Evolutionary conservation across 2,329 filamentous ascomycete genomes (phyloP), one percentile per base, ranked within the genome.

Genomic region (Ophiostoma quercus): DNA sequence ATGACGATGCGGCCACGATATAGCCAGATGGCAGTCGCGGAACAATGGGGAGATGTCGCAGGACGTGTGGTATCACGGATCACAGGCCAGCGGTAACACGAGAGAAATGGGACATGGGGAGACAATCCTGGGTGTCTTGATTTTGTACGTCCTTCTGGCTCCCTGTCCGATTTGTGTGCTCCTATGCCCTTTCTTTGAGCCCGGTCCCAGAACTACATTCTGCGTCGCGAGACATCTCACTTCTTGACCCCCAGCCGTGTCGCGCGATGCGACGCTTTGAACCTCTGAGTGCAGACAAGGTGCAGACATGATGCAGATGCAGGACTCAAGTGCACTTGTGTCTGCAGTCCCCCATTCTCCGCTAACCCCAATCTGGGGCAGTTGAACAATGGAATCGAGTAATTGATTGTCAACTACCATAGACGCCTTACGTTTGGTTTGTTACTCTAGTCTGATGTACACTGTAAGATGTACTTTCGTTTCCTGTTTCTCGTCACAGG

Each of bases 381-480:
- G 4, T 66, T 66, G 37, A 22, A 41, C 65, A 66, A 66, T 66
- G 34, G n/a, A 66, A 43, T 66, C 39, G 65, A 66, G 63, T 66
- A 66, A 66, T 66, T n/a, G 34, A 66, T 43, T 66, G 63, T 66
- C 63, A 65, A 39, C 32, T 6, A 9, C 62, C 32, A 22, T 19
- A 22, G 34, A 7, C 34, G 63, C 19, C 34, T 43, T 66, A 66
- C 63, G 63, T 66, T 66, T 63, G 12, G 60, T 63, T 63, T 34
- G 16, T n/a, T 67, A n/a, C n/a, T 51, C 7, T 54, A 7, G 57
- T 34, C 34, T 34, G 34, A 34, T 34, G 3, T 34, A 34, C 34
- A 34, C 34, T 34, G 34, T 6, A 34, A 2, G 4, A 34, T 34
- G 34, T 34, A 34, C 34, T 5, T 7, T 22, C 5, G 62, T n/a